These are phyloP conservation scores for Leucaena leucocephala DNA, from an alignment of 306 rosid genomes.

Conservation along the genomic window DNA sequence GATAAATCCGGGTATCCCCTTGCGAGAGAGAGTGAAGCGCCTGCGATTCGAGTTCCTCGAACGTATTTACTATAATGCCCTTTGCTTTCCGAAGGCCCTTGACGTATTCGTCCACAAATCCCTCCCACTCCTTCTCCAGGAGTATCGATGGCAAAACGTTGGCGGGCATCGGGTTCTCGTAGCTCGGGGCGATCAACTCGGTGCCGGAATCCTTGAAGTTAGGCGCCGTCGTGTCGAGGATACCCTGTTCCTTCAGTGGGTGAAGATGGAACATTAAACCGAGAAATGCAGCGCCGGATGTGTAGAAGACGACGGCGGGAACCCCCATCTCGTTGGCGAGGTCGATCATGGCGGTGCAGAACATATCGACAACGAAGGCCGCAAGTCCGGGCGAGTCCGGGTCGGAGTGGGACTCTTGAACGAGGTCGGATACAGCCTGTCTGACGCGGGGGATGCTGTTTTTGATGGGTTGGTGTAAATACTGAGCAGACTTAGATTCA, in stretches of 20 bases:
- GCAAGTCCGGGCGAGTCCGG: constrained; percentile 35
- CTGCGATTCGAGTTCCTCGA: constrained; percentile 40
- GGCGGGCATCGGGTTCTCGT: constrained; percentile 32
- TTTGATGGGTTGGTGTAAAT: background rate
- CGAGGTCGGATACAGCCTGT: background rate
- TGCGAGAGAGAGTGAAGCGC: constrained; percentile 20
- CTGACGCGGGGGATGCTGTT: constrained; percentile 11
- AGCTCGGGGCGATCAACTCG: constrained; percentile 30
- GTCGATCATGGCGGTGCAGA: constrained; percentile 43
- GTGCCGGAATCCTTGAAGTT: constrained; percentile 27
- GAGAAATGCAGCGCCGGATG: constrained; percentile 36
- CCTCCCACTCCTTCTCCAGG: background rate
- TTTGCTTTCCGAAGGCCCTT: constrained; percentile 24
- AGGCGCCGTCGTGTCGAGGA: background rate
- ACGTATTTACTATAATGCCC: constrained; percentile 47
- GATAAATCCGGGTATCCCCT: no score
- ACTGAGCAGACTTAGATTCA: no score
- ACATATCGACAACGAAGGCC: constrained; percentile 53
- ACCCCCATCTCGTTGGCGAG: constrained; percentile 46
- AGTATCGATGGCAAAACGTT: constrained; percentile 11
- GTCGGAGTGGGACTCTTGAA: background rate
- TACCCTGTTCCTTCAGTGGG: constrained; percentile 24
- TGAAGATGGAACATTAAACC: constrained; percentile 36
- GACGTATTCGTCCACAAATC: background rate
- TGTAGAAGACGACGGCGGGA: constrained; percentile 43